Percentiles rank a stretch among this genome's conserved stretches.
phyloP scores from a whole-genome alignment of 805 yeast species.

The Grigorovia jiainica region DNA sequence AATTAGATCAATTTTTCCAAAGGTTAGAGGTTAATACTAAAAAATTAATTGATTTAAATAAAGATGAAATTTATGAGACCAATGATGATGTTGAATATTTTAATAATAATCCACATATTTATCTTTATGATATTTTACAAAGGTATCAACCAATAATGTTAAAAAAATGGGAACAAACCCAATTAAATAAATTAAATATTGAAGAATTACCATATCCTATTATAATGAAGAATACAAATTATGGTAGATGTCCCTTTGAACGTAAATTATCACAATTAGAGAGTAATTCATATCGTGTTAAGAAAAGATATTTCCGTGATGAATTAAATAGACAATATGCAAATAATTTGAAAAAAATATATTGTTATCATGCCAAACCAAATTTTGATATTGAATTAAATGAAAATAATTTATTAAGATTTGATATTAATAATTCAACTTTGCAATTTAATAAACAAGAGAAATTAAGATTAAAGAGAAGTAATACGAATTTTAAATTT shows the following conservation, averaged over 20 bases:
- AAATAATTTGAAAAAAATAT: slow-evolving; percentile 21
- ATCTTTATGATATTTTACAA: slow-evolving; percentile 69
- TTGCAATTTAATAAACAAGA: slow-evolving; percentile 1
- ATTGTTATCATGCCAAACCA: slow-evolving; percentile 24
- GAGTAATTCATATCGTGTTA: slow-evolving; percentile 11
- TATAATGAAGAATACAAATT: slow-evolving; percentile 16
- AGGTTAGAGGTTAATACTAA: slow-evolving; percentile 39
- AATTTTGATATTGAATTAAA: slow-evolving; percentile 10
- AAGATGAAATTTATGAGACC: background rate
- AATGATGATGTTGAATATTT: slow-evolving; percentile 4
- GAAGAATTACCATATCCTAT: slow-evolving; percentile 29
- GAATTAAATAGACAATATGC: slow-evolving; percentile 25
- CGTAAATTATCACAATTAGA: slow-evolving; percentile 11
- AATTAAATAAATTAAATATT: slow-evolving; percentile 12
- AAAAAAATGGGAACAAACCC: slow-evolving; percentile 57
- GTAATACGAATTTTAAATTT: slow-evolving; percentile 4
- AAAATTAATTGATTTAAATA: slow-evolving; percentile 3
- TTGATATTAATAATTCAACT: slow-evolving; percentile 3
- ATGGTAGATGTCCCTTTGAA: slow-evolving; percentile 73
- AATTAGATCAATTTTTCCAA: slow-evolving; percentile 65
- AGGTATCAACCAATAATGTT: slow-evolving; percentile 66
- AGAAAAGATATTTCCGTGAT: slow-evolving; percentile 27
- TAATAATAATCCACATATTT: slow-evolving; percentile 39
- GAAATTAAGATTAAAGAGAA: slow-evolving; percentile 4
- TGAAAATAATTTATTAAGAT: slow-evolving; percentile 11